A percentile compares a stretch with the other conserved stretches of the same genome.
phyloP scores from a whole-genome alignment of 495 filamentous ascomycete genomes.

The Usnea hakonensis region DNA sequence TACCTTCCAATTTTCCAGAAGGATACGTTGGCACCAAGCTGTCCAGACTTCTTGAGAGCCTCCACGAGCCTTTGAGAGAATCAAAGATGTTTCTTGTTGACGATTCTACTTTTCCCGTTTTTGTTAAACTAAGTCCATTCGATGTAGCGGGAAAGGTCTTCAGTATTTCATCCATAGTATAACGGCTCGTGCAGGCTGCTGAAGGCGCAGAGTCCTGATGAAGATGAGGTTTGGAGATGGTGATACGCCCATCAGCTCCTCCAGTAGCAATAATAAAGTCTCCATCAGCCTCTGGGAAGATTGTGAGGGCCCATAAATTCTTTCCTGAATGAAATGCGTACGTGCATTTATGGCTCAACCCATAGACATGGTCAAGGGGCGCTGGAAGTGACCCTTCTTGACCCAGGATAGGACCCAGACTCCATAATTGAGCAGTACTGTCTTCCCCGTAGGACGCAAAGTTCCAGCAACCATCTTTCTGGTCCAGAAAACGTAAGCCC shows the following conservation, averaged over 20 bases:
- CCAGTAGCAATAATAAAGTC: slow-evolving; percentile 59
- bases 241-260: slow-evolving; percentile 69
- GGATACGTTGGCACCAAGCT: slow-evolving; percentile 12
- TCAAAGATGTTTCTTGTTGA: slow-evolving; percentile 7
- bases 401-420: slow-evolving; percentile 36
- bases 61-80: slow-evolving; percentile 22
- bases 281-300: slow-evolving; percentile 28
- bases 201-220: not conserved
- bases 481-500: slow-evolving; percentile 60
- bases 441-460: slow-evolving; percentile 78
- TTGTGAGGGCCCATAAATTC: slow-evolving; percentile 75
- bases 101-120: not conserved
- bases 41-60: slow-evolving; percentile 14
- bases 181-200: not conserved
- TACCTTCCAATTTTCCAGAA: slow-evolving; percentile 22
- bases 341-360: slow-evolving; percentile 26
- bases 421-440: slow-evolving; percentile 62
- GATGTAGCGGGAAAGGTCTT: not conserved
- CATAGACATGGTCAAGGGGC: not conserved
- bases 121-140: not conserved
- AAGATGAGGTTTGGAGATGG: slow-evolving; percentile 24
- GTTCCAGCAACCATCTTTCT: slow-evolving; percentile 27
- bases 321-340: slow-evolving; percentile 69
- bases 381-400: not conserved
- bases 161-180: slow-evolving; percentile 11